Base-by-base conservation (phyloP, 371 early-diverging fungal species). In the Circinella minor region DNA sequence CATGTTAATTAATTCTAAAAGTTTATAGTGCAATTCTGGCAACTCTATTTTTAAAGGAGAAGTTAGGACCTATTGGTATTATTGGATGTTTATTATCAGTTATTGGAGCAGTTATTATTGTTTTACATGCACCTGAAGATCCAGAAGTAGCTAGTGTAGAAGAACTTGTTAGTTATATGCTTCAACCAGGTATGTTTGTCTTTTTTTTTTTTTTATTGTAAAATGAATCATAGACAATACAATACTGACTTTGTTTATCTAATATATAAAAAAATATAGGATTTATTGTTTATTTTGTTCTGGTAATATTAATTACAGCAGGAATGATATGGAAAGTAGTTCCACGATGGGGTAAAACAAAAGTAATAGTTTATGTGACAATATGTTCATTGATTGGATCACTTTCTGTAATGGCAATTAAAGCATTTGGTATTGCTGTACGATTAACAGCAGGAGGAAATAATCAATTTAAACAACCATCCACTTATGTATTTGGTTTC, bases 61-160 rank as follows among this genome's bases (percentile, higher is more conserved):
- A 81, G 39, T 84, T 97, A 60, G 91, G 91, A 14, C 70, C 79
- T 4, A 88, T 90, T 27, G 97, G 97, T 68, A 89, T 89, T 61
- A 86, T 94, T n/a, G 97, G 97, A 18, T 94, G 95, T 79, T 89
- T 90, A 10, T 82, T 96, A 43, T 95, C 94, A 69, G 78, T 96
- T 51, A 83, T 96, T 77, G 96, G 96, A 37, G 91, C 94, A 18
- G 86, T 96, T n/a, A 85, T 94, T 57, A 93, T 96, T 49, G 91
- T 96, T 13, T 74, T 96, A 66, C 94, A 96, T 76, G 88, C 96
- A 10, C 96, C 96, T 37, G 93, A 91, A 68, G 97, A 95, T 72
- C 89, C 90, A 68, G 80, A 86, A 57, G 90, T 95, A 34, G 78
- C 86, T 60, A 88, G 93, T 10, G 91, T 95, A 5, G 75, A 81